Evolutionary conservation across 345 rosid species (phyloP).

Genomic region (Eucalyptus coolabah): DNA sequence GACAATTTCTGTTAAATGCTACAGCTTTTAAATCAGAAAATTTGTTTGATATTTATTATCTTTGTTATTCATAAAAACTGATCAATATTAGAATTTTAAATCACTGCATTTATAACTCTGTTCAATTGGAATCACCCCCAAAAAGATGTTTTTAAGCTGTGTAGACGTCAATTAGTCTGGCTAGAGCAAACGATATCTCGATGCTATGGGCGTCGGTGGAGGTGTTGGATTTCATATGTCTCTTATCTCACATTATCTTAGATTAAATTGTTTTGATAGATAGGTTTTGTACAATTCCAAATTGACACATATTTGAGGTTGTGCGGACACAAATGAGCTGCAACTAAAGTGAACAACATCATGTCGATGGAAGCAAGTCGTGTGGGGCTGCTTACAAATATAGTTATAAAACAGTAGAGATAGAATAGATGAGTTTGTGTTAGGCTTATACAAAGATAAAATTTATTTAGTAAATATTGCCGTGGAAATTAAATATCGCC

Average conservation of each 20-base stretch:
- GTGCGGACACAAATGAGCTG: background rate
- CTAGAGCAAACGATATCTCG: background rate
- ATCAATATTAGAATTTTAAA: background rate
- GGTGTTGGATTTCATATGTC: background rate
- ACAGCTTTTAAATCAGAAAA: background rate
- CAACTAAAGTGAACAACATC: background rate
- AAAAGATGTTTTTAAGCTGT: background rate
- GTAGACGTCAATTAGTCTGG: fast-evolving
- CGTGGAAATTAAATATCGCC: background rate
- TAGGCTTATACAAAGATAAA: background rate
- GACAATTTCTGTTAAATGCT: background rate
- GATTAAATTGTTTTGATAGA: too few species aligned
- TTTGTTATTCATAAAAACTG: background rate
- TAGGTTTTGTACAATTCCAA: background rate
- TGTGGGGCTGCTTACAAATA: background rate
- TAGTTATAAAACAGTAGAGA: background rate
- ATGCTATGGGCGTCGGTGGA: fast-evolving
- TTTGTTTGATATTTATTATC: background rate
- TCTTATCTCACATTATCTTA: background rate
- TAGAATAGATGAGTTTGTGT: background rate
- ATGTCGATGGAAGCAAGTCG: background rate
- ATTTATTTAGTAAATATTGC: background rate
- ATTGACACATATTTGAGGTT: background rate
- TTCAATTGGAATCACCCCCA: background rate
- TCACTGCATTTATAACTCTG: background rate